These are phyloP conservation scores for Misopates orontium DNA, from an alignment of 257 asterid species.

Conservation along the genomic window DNA sequence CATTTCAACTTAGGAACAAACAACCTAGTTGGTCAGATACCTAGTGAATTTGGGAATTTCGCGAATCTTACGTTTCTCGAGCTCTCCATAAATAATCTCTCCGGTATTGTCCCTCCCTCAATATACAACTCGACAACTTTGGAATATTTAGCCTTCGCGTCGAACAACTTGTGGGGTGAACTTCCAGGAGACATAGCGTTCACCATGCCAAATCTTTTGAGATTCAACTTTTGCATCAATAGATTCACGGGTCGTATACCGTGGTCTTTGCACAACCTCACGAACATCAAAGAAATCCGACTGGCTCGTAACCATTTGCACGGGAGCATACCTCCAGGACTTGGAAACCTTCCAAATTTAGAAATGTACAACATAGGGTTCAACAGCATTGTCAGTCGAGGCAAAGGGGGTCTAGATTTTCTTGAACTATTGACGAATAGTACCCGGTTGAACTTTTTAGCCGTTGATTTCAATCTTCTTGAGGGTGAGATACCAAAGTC, in stretches of 20 bases:
- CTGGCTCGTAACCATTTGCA: conserved; percentile 51
- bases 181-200: conserved; percentile 42
- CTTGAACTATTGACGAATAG: conserved; percentile 43
- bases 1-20: conserved; percentile 38
- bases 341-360: conserved; percentile 53
- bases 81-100: conserved; percentile 52
- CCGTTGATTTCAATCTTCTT: conserved; percentile 46
- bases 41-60: conserved; percentile 36
- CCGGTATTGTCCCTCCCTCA: conserved; percentile 50
- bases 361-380: conserved; percentile 53
- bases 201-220: conserved; percentile 55
- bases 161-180: conserved; percentile 48
- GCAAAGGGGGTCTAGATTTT: conserved; percentile 38
- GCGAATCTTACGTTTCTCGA: conserved; percentile 43
- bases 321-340: conserved; percentile 63
- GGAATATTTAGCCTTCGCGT: conserved; percentile 39
- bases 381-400: conserved; percentile 46
- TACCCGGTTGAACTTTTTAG: conserved; percentile 49
- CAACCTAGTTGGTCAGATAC: conserved; percentile 39
- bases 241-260: conserved; percentile 62
- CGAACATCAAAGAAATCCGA: conserved; percentile 49
- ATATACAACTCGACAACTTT: conserved; percentile 49
- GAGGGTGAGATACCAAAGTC: conserved; percentile 55
- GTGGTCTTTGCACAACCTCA: conserved; percentile 58
- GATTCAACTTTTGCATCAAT: conserved; percentile 48